Percentiles rank a stretch among this genome's conserved stretches.
Evolutionary conservation across 352 stramenopile genomes (phyloP).

Genomic region (Peronospora farinosa): DNA sequence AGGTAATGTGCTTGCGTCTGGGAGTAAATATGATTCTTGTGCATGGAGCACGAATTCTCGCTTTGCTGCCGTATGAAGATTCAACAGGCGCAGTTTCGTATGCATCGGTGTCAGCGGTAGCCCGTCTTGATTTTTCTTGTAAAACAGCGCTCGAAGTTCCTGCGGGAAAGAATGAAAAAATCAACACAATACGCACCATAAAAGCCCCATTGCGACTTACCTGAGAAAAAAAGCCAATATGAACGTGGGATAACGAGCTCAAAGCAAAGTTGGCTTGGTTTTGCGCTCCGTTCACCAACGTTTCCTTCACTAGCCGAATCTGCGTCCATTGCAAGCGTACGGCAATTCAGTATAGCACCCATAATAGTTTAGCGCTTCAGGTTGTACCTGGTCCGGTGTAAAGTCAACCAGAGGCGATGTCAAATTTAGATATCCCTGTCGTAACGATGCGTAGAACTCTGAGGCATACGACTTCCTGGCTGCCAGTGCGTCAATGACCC

Average conservation of each 20-base stretch:
- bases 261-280: slow-evolving; percentile 86
- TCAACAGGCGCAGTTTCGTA: slow-evolving; percentile 67
- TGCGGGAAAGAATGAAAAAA: slow-evolving; percentile 12
- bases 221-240: slow-evolving; percentile 69
- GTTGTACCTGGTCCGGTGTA: slow-evolving; percentile 68
- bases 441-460: slow-evolving; percentile 81
- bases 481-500: slow-evolving; percentile 65
- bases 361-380: neutral
- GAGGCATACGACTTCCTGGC: slow-evolving; percentile 76
- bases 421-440: slow-evolving; percentile 76
- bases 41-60: slow-evolving; percentile 56
- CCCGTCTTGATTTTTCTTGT: slow-evolving; percentile 45
- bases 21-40: slow-evolving; percentile 57
- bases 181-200: neutral
- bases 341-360: neutral
- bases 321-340: slow-evolving; percentile 15
- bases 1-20: slow-evolving; percentile 44
- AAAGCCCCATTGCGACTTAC: slow-evolving; percentile 17
- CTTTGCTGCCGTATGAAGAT: slow-evolving; percentile 65
- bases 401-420: slow-evolving; percentile 76
- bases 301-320: slow-evolving; percentile 78
- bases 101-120: slow-evolving; percentile 48
- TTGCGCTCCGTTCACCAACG: slow-evolving; percentile 58
- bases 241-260: slow-evolving; percentile 64
- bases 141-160: slow-evolving; percentile 73